These are phyloP conservation scores for Leishmania braziliensis DNA, from an alignment of 208 protist species.

Conservation along the genomic window DNA sequence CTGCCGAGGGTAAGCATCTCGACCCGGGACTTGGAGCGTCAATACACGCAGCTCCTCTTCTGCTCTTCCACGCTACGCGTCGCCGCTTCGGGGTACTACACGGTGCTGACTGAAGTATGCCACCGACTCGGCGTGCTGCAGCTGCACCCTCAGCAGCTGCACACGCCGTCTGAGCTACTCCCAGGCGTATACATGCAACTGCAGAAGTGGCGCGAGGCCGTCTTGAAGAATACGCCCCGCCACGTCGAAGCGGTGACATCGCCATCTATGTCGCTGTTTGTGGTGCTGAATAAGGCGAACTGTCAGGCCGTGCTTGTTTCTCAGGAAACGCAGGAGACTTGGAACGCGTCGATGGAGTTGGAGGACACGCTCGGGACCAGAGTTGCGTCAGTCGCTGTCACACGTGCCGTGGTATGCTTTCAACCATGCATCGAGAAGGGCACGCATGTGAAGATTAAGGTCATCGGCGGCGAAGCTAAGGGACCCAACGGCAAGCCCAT, in stretches of 20 bases:
- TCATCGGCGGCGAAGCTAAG: conserved; percentile 1
- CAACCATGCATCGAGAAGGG: conserved; percentile 22
- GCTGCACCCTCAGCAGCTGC: background rate
- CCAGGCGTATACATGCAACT: conserved; percentile 6
- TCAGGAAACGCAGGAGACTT: conserved; percentile 28
- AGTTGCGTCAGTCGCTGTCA: conserved; percentile 1
- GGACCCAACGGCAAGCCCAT: conserved; percentile 10
- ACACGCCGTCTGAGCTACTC: background rate
- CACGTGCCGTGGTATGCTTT: conserved; percentile 12
- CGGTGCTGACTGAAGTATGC: conserved; percentile 6
- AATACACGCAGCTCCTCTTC: conserved; percentile 28
- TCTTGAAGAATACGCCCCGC: conserved; percentile 15
- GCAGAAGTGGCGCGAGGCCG: conserved; percentile 9
- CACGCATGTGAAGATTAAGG: conserved; percentile 10
- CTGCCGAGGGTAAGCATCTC: background rate
- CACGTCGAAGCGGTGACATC: background rate
- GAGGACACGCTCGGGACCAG: conserved; percentile 15
- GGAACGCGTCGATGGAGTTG: conserved; percentile 13
- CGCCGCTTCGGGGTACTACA: conserved; percentile 11
- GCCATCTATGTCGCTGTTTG: conserved; percentile 14
- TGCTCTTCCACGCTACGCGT: conserved; percentile 5
- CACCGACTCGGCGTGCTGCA: background rate
- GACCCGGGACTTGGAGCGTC: conserved; percentile 24
- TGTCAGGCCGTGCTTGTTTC: conserved; percentile 17
- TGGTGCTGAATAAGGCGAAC: conserved; percentile 4